Percentiles rank a stretch among this genome's conserved stretches.
These are phyloP conservation scores for Naganishia onofrii DNA, from an alignment of 768 basidiomycete species.

Conservation along the genomic window DNA sequence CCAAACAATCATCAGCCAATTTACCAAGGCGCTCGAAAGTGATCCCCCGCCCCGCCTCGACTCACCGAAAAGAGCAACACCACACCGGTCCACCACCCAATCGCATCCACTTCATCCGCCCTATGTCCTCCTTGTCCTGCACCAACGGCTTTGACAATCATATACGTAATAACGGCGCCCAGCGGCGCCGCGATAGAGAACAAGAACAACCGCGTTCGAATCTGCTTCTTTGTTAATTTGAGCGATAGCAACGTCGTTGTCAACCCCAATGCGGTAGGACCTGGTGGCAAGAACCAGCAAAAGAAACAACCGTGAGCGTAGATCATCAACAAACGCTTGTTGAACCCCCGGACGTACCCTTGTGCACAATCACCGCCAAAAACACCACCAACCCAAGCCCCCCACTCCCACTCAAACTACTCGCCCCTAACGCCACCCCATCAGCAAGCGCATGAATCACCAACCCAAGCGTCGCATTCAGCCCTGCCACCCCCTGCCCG, in stretches of 20 bases:
- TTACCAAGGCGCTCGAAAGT: neutral
- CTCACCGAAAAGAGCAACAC: constrained; percentile 80
- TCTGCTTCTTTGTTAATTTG: constrained; percentile 65
- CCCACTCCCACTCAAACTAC: constrained; percentile 50
- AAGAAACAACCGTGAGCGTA: too few species aligned
- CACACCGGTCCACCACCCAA: constrained; percentile 65
- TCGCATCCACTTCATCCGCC: constrained; percentile 41
- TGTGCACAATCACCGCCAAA: constrained; percentile 84
- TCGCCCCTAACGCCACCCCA: constrained; percentile 83
- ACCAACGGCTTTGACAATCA: constrained; percentile 57
- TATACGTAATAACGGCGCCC: constrained; percentile 74
- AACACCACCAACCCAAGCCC: constrained; percentile 78
- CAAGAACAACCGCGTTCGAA: constrained; percentile 69
- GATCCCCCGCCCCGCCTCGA: constrained; percentile 24
- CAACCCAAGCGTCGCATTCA: constrained; percentile 75
- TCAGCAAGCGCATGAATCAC: constrained; percentile 86
- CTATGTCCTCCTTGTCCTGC: constrained; percentile 25
- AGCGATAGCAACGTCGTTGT: constrained; percentile 72
- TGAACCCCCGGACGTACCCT: constrained; percentile 59
- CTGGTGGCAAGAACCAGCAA: too few species aligned
- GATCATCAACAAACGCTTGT: too few species aligned
- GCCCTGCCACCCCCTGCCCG: constrained; percentile 56
- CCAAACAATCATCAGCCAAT: neutral
- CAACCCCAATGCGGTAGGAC: too few species aligned
- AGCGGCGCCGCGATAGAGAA: constrained; percentile 84